Evolutionary conservation across 192 early-diverging fungal species (phyloP), one percentile per base, ranked within the genome.

Genomic region (Podila verticillata): DNA sequence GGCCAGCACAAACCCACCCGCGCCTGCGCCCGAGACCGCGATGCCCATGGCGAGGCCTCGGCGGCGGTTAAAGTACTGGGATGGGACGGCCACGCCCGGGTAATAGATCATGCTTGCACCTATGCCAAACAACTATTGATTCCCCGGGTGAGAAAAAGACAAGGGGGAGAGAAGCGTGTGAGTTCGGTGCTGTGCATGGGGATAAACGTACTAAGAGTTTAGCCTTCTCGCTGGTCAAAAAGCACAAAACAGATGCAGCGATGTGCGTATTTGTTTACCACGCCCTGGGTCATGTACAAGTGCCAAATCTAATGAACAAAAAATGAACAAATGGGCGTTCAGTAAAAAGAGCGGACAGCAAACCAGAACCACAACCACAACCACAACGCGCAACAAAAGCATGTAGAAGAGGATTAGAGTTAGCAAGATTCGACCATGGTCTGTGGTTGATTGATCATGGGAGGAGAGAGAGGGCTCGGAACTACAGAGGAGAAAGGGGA

Each of bases 241-340:
- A 15, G n/a, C 20, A 24, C 20, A 54, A 86, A 67, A 26, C 51
- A 84, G 10, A 82, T 68, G 2, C 91, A 92, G 26, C 91, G 66
- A 7, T 93, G 92, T 70, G 90, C 39, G 17, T 10, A 15, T 13
- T 39, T 44, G 15, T 44, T 89, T 70, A 95, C 31, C 2, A 93
- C 70, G 3, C 92, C 92, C 74, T 95, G 94, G 13, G 92, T 90
- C 58, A 93, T 70, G 66, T 93, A 87, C 9, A 95, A 74, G 36
- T 95, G 92, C 93, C 74, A 75, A 2, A 75, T 29, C 74, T 70
- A n/a, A 67, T 56, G 22, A 31, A 65, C 34, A 30, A n/a, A 2
- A 70, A 5, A 13, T 7, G 30, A 24, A 48, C 7, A 26, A 29
- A 35, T 61, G 66, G 39, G 39, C 39, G 39, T 44, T 59, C 22